phyloP scores from a whole-genome alignment of 2,329 filamentous ascomycete species.

The Penicillium sp. region DNA sequence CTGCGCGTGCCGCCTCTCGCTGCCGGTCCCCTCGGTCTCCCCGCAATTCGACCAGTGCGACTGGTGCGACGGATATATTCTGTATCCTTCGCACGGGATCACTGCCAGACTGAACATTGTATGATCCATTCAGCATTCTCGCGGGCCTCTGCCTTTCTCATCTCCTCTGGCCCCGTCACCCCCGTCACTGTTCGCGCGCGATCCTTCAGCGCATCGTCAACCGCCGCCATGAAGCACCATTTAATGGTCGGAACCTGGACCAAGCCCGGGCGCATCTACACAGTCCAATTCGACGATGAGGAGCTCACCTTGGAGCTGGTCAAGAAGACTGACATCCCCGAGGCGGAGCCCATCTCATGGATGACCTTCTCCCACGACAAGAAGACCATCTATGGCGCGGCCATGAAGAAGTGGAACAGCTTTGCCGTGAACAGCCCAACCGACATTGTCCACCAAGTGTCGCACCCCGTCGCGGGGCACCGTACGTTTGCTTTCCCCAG shows the following conservation, averaged over 20 bases:
- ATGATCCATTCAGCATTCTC: slow-evolving; percentile 20
- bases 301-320: slow-evolving; percentile 71
- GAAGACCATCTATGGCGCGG: slow-evolving; percentile 84
- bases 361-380: slow-evolving; percentile 87
- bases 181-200: not conserved
- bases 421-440: slow-evolving; percentile 74
- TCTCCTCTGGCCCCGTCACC: not conserved
- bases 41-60: slow-evolving; percentile 7
- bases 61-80: slow-evolving; percentile 8
- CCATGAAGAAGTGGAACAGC: slow-evolving; percentile 92
- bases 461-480: slow-evolving; percentile 74
- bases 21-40: slow-evolving; percentile 17
- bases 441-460: slow-evolving; percentile 72
- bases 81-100: slow-evolving; percentile 13
- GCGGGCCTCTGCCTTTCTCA: slow-evolving; percentile 6
- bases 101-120: not conserved
- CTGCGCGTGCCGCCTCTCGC: slow-evolving; percentile 21
- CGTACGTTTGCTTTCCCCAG: slow-evolving; percentile 50
- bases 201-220: slow-evolving; percentile 15
- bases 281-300: slow-evolving; percentile 83
- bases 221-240: slow-evolving; percentile 73
- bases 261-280: slow-evolving; percentile 85
- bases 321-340: slow-evolving; percentile 77
- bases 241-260: slow-evolving; percentile 94
- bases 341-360: slow-evolving; percentile 89